Percentiles rank a stretch among this genome's conserved stretches.
These are phyloP conservation scores for Fusarium torreyae DNA, from an alignment of 2,329 filamentous ascomycete genomes.

Conservation along the genomic window DNA sequence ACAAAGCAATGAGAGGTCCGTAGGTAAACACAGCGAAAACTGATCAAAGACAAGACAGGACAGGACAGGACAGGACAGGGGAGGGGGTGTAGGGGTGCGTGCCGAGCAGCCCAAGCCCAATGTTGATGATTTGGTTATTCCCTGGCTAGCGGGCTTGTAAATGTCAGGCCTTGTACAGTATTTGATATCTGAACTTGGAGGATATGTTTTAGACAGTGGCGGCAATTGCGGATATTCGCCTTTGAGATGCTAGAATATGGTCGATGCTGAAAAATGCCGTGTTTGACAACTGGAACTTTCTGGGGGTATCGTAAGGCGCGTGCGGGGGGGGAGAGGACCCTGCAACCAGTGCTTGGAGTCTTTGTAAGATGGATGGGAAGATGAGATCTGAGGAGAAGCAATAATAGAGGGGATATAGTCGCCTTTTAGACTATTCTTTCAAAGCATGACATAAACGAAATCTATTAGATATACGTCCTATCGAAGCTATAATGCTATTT, in stretches of 20 bases:
- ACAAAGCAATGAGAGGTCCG: slow-evolving; percentile 30
- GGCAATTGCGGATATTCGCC: slow-evolving; percentile 11
- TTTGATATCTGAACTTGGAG: neutral
- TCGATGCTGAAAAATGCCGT: slow-evolving; percentile 34
- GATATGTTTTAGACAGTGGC: slow-evolving; percentile 18
- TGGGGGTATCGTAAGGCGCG: slow-evolving; percentile 12
- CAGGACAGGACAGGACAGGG: slow-evolving; percentile 7
- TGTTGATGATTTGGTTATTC: slow-evolving; percentile 9
- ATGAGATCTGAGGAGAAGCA: neutral
- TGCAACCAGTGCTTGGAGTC: slow-evolving; percentile 31
- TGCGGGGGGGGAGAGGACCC: slow-evolving; percentile 11
- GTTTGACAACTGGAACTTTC: slow-evolving; percentile 23
- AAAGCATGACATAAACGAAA: neutral
- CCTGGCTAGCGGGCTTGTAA: neutral
- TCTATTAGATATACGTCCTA: too few relatives aligned
- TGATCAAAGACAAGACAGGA: neutral
- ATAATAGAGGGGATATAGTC: slow-evolving; percentile 19
- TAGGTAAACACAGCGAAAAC: slow-evolving; percentile 15
- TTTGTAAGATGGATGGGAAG: neutral
- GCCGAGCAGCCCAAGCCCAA: slow-evolving; percentile 7
- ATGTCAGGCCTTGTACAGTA: neutral
- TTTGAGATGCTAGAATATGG: slow-evolving; percentile 7
- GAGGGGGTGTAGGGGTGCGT: slow-evolving; percentile 15
- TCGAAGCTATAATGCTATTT: slow-evolving; percentile 13
- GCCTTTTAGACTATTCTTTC: slow-evolving; percentile 30